phyloP scores from a whole-genome alignment of 148 eudicot species.

The Silene conica region DNA sequence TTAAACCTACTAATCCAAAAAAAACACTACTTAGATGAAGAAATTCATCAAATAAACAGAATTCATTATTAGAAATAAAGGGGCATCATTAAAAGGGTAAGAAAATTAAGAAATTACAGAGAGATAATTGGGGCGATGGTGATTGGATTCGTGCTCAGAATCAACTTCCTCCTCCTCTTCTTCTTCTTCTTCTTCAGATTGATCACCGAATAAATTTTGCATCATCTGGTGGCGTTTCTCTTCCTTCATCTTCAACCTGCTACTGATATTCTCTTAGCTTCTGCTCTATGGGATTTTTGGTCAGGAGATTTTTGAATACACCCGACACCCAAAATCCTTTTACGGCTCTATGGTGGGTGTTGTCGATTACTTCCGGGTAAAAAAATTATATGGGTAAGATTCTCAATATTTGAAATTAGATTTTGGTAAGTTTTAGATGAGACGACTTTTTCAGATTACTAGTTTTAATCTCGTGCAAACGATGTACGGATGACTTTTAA shows the following conservation, averaged over 20 bases:
- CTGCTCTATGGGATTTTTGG: no score
- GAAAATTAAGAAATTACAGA: slow-evolving; percentile 41
- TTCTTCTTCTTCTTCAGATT: slow-evolving; percentile 86
- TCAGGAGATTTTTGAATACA: no score
- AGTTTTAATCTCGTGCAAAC: no score
- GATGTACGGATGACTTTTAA: no score
- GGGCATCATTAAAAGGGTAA: background rate
- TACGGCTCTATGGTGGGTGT: no score
- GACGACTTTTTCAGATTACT: no score
- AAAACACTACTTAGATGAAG: background rate
- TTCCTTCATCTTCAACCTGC: slow-evolving; percentile 53
- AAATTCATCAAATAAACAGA: background rate
- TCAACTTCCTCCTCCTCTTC: slow-evolving; percentile 81
- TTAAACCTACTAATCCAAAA: background rate
- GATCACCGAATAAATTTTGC: slow-evolving; percentile 95
- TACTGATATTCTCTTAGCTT: no score
- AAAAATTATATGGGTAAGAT: no score
- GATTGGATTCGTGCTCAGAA: slow-evolving; percentile 94
- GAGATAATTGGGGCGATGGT: slow-evolving; percentile 59
- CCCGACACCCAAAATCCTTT: no score
- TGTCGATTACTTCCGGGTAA: no score
- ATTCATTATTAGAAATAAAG: background rate
- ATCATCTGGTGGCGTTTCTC: slow-evolving; percentile 92
- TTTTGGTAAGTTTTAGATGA: no score
- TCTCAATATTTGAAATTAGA: no score